Conservation (phyloP, 129 eudicot genomes). For the Saposhnikovia divaricata region DNA sequence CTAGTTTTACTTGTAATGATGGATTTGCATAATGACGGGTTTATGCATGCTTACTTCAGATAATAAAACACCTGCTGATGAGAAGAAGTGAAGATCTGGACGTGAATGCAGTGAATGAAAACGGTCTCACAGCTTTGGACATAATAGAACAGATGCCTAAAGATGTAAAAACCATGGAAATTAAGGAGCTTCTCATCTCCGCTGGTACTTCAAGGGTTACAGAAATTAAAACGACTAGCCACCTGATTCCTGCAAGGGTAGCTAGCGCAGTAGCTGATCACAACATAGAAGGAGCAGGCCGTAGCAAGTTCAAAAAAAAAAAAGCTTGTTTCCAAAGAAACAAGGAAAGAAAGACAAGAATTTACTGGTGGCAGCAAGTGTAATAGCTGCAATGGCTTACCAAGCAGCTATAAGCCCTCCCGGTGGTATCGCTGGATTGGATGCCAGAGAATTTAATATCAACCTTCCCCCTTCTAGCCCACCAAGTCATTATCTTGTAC, state of each 20-base stretch:
- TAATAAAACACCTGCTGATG: conserved; percentile 2
- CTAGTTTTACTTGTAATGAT: too few species aligned
- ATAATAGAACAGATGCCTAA: background rate
- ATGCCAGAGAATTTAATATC: too few species aligned
- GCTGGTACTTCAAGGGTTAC: background rate
- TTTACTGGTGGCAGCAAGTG: background rate
- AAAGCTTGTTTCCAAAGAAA: background rate
- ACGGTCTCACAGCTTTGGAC: conserved; percentile 10
- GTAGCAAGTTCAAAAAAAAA: too few species aligned
- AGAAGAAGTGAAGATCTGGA: background rate
- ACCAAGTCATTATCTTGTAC: too few species aligned
- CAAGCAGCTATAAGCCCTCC: too few species aligned
- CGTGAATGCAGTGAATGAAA: conserved; percentile 11
- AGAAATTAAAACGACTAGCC: too few species aligned
- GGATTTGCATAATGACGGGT: too few species aligned
- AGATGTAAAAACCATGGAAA: conserved; percentile 4
- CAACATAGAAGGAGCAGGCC: too few species aligned
- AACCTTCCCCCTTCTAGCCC: too few species aligned
- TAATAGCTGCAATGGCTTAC: background rate
- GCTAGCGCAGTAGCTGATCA: too few species aligned
- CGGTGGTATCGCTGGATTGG: too few species aligned
- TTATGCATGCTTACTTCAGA: background rate
- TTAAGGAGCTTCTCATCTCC: background rate
- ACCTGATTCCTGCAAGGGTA: too few species aligned
- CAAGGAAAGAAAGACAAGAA: background rate